Evolutionary conservation across 441 rosid species (phyloP), one percentile per base, ranked within the genome.

Genomic region (Gossypium laxum): DNA sequence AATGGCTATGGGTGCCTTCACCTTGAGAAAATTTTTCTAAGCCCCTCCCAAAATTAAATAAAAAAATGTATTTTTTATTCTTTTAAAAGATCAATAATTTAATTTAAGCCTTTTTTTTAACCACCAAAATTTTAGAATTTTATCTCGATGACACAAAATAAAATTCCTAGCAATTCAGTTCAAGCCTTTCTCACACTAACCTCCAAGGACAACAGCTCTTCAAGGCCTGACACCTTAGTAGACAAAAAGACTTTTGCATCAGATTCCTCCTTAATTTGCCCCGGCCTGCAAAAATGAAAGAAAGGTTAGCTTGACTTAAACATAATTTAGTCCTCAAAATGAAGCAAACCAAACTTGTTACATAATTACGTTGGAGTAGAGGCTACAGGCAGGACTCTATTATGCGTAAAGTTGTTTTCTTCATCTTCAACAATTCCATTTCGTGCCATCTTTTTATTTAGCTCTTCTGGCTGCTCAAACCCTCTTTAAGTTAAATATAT

Each of bases 341-440:
- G 30, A 19, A 56, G n/a, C 3, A 56, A 56, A 56, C 7, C 19
- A 41, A 12, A 19, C 5, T 64, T 5, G 78, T 18, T 32, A 56
- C 82, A 70, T 78, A 61, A 15, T 38, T 38, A 60, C 83, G 4
- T 73, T 48, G 81, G 79, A 2, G 87, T 73, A 24, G 77, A 70
- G 28, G 72, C 82, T 50, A 80, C 66, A 3, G 88, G 88, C 50
- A 76, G 79, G 50, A 81, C 69, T 76, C 51, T 85, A 65, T 38
- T 72, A 8, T 80, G 74, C 41, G 38, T 68, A 69, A 50, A 66
- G 54, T 55, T 76, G 69, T 8, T 77, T 69, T 86, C 86, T 63
- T 74, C 83, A 71, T 81, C 86, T 26, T 6, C 79, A 38, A 60
- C 54, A 59, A 61, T 19, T 67, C 63, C 56, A 47, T 22, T 47